phyloP scores from a whole-genome alignment of 352 stramenopile genomes.

The Globisporangium irregulare region DNA sequence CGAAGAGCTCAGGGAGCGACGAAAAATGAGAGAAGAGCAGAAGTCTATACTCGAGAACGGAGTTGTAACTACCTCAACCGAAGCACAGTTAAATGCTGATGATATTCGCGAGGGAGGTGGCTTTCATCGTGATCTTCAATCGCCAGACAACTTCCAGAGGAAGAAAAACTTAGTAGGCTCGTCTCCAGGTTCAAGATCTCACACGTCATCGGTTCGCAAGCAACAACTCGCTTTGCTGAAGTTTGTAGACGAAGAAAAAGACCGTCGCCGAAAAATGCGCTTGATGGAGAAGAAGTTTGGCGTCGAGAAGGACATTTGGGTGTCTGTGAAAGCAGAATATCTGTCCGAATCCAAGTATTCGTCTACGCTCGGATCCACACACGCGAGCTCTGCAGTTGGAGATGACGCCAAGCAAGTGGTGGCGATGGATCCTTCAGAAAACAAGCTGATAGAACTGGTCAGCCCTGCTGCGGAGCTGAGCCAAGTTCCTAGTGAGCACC shows the following conservation, averaged over 20 bases:
- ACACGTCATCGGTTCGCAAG: slow-evolving; percentile 31
- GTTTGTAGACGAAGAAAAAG: slow-evolving; percentile 69
- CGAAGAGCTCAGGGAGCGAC: slow-evolving; percentile 61
- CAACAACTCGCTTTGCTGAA: slow-evolving; percentile 57
- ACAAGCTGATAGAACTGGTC: slow-evolving; percentile 20
- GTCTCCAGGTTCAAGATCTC: slow-evolving; percentile 8
- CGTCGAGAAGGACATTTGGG: slow-evolving; percentile 53
- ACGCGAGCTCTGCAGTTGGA: background rate
- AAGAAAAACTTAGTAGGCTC: slow-evolving; percentile 16
- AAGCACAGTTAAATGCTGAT: slow-evolving; percentile 20
- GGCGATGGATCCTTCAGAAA: background rate
- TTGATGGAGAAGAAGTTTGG: slow-evolving; percentile 51
- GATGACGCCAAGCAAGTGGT: background rate
- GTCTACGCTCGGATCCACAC: background rate
- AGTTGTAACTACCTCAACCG: slow-evolving; percentile 48
- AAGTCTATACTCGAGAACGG: slow-evolving; percentile 70
- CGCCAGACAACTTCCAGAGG: slow-evolving; percentile 2
- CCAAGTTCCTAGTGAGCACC: slow-evolving; percentile 35
- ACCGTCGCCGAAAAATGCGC: slow-evolving; percentile 49
- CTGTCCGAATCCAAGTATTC: slow-evolving; percentile 11
- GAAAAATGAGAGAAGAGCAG: slow-evolving; percentile 67
- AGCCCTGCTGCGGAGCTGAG: slow-evolving; percentile 36
- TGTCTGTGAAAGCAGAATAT: slow-evolving; percentile 46
- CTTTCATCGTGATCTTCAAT: slow-evolving; percentile 1
- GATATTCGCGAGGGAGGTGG: slow-evolving; percentile 8